Evolutionary conservation across 306 rosid species (phyloP).

Genomic region (Dryas alaskensis): DNA sequence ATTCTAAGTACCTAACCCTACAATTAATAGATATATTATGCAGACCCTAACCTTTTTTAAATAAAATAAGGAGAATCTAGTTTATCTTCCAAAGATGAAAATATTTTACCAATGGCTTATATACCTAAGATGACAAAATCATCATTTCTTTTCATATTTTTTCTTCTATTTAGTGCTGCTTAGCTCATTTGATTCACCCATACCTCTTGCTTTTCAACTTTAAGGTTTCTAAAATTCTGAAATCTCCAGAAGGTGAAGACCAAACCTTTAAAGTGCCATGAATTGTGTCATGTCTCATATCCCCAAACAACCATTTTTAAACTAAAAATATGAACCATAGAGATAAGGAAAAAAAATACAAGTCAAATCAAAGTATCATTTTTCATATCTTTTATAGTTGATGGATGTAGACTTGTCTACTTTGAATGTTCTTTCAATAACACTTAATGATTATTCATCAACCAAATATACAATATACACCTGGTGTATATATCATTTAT

Average conservation of each 20-base stretch:
- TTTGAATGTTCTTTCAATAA: not conserved
- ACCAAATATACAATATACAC: not conserved
- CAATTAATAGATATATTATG: too few relatives aligned
- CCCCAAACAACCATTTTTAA: slow-evolving; percentile 12
- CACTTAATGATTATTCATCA: not conserved
- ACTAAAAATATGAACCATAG: not conserved
- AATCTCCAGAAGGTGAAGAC: slow-evolving; percentile 11
- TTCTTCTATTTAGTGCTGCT: not conserved
- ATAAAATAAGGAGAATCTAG: too few relatives aligned
- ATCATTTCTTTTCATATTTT: too few relatives aligned
- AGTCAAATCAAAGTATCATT: slow-evolving; percentile 6
- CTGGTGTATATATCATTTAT: too few relatives aligned
- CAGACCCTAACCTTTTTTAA: too few relatives aligned
- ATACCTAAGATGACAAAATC: too few relatives aligned
- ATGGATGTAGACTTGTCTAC: slow-evolving; percentile 12
- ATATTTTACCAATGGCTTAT: too few relatives aligned
- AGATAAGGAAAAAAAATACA: not conserved
- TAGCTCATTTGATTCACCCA: not conserved
- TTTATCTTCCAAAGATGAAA: too few relatives aligned
- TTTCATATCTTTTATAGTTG: not conserved
- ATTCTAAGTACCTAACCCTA: too few relatives aligned
- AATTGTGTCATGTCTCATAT: slow-evolving; percentile 12
- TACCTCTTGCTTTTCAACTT: not conserved
- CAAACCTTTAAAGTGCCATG: not conserved
- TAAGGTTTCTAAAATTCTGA: not conserved